Base-by-base conservation (phyloP, 2,329 filamentous ascomycete genomes). In the Cordyceps sp. region DNA sequence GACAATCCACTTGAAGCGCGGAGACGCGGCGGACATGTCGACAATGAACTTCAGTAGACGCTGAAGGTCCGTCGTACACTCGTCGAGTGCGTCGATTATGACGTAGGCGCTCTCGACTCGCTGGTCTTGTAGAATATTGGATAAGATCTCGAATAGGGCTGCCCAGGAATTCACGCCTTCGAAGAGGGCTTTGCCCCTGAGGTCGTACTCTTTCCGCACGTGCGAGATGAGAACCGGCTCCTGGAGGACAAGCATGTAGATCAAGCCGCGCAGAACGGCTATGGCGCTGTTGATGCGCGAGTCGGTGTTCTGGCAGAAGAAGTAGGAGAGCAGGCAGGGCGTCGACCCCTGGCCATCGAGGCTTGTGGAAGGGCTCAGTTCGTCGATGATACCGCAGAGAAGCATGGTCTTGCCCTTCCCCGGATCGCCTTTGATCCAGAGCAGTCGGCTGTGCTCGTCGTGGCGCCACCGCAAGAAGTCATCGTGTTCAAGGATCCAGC, bases 31-130 rank as follows among this genome's bases (percentile, higher is more conserved):
- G 0, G 31, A 37, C 20, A n/a, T n/a, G n/a, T 45, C 32, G 10
- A 39, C 30, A 30, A 63, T 50, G 10, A 61, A 36, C 1, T 50
- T 28, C 9, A 66, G 42, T 4, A 65, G 53, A 24, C 45, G 28
- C 1, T 31, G 16, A 17, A 42, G 34, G 17, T 42, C 49, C 18
- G 16, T 26, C 3, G 22, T 29, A 33, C 58, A 64, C 40, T 66
- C 60, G 35, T 68, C 60, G 1, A 66, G 54, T 1, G 59, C 61
- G 42, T 66, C 59, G 26, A 68, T 44, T 9, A 64, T 36, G 4
- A 68, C 32, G 36, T 49, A 48, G 0, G 43, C 46, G 0, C 12
- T 37, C 2, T 41, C 13, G 2, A 55, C 32, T 5, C 12, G 40
- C 4, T 37, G 34, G 27, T 63, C 55, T 10, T 47, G 10, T 3